Evolutionary conservation across 768 basidiomycete genomes (phyloP).

Genomic region (Tricholoma sp.): DNA sequence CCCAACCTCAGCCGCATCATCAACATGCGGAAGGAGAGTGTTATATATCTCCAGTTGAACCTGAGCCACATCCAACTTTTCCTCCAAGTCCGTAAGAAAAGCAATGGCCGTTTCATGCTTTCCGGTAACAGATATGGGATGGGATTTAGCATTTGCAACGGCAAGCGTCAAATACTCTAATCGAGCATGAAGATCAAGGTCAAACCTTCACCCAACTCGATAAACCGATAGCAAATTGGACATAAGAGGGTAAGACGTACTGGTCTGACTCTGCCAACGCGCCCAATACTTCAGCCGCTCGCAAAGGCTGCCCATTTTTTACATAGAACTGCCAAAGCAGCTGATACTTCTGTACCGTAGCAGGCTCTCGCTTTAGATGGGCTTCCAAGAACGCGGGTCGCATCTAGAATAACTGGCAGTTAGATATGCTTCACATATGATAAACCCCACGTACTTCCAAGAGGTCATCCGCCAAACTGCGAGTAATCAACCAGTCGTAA

Average conservation of each 20-base stretch:
- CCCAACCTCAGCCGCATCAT: constrained; percentile 58
- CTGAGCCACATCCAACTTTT: constrained; percentile 94
- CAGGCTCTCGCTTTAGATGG: constrained; percentile 78
- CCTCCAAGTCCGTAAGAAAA: constrained; percentile 92
- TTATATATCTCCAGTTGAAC: constrained; percentile 92
- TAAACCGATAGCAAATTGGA: background rate
- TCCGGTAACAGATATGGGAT: constrained; percentile 72
- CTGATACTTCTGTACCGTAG: constrained; percentile 77
- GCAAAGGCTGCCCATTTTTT: constrained; percentile 79
- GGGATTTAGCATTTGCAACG: constrained; percentile 94
- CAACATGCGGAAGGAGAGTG: constrained; percentile 52
- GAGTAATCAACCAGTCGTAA: constrained; percentile 89
- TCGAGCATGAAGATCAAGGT: constrained; percentile 64
- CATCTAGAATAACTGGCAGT: constrained; percentile 44
- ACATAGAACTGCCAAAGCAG: constrained; percentile 97
- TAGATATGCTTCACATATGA: constrained; percentile 3
- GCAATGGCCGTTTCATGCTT: constrained; percentile 88
- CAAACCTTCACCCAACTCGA: constrained; percentile 43
- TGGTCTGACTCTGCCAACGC: constrained; percentile 79
- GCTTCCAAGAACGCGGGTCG: constrained; percentile 85
- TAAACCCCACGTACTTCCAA: constrained; percentile 62
- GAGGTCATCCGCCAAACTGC: constrained; percentile 79
- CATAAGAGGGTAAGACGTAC: constrained; percentile 41
- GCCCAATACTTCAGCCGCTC: constrained; percentile 83
- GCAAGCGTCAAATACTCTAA: constrained; percentile 92